A percentile compares a stretch with the other conserved stretches of the same genome.
Evolutionary conservation across 2,329 filamentous ascomycete genomes (phyloP).

Genomic region (Pseudocercospora vitis): DNA sequence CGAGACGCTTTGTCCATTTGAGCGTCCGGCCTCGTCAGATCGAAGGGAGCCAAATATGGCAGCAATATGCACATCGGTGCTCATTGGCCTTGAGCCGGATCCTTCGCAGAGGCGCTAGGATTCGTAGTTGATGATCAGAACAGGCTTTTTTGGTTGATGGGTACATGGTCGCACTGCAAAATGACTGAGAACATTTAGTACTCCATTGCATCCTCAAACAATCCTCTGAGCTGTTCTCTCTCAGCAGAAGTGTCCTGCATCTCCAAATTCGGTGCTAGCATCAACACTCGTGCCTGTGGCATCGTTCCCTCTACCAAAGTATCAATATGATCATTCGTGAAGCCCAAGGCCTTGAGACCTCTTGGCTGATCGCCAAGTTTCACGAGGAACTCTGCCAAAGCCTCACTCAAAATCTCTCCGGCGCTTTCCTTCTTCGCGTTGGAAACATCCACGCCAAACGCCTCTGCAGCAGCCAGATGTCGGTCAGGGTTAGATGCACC

Average conservation of each 20-base stretch:
- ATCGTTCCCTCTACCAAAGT: conserved; percentile 89
- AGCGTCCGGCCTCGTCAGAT: background rate
- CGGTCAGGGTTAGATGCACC: conserved; percentile 87
- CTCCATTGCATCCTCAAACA: conserved; percentile 52
- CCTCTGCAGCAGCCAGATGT: conserved; percentile 84
- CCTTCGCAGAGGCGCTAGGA: background rate
- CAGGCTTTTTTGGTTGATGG: no score
- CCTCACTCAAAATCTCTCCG: conserved; percentile 83
- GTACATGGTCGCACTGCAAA: no score
- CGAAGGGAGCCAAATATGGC: background rate
- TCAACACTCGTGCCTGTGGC: conserved; percentile 84
- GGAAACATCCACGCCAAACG: conserved; percentile 84
- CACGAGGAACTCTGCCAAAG: conserved; percentile 75
- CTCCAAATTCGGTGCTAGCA: conserved; percentile 79
- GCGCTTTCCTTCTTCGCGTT: conserved; percentile 87
- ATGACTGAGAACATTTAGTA: conserved; percentile 30
- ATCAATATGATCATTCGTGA: conserved; percentile 72
- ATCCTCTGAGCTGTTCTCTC: conserved; percentile 48
- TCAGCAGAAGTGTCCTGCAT: conserved; percentile 48
- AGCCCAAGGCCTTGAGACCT: conserved; percentile 81
- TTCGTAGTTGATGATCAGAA: background rate
- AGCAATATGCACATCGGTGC: conserved; percentile 3
- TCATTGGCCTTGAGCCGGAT: background rate
- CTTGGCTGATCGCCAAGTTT: conserved; percentile 86
- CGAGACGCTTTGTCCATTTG: background rate